phyloP scores from a whole-genome alignment of 2,329 filamentous ascomycete species.

The Fusarium devonianum region DNA sequence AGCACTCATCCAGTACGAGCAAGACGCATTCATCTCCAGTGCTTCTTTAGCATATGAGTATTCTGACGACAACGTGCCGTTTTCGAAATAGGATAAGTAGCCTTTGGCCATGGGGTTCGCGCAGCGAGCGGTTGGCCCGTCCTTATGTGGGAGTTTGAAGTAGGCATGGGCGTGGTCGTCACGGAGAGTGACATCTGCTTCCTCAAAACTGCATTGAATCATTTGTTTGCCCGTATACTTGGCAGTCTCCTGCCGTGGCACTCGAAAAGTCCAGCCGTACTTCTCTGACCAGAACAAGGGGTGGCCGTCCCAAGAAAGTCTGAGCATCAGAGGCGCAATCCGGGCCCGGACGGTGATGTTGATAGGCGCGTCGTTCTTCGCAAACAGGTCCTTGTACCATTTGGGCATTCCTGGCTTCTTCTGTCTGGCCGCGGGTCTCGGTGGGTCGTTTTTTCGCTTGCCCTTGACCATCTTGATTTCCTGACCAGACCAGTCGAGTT shows the following conservation, averaged over 20 bases:
- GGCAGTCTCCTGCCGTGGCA: constrained; percentile 65
- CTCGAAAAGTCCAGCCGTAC: constrained; percentile 91
- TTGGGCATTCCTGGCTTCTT: constrained; percentile 94
- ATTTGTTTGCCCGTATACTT: constrained; percentile 77
- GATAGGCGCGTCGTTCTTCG: constrained; percentile 72
- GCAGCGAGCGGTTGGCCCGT: constrained; percentile 86
- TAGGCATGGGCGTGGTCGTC: constrained; percentile 74
- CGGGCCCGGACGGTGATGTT: constrained; percentile 85
- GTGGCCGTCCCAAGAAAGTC: constrained; percentile 86
- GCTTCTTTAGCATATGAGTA: constrained; percentile 92
- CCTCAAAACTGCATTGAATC: constrained; percentile 79
- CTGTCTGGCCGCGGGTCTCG: constrained; percentile 79
- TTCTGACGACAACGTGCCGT: constrained; percentile 84
- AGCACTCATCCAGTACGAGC: constrained; percentile 98
- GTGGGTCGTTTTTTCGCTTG: constrained; percentile 84
- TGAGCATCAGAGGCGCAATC: constrained; percentile 83
- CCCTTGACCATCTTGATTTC: constrained; percentile 90
- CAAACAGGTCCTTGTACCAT: constrained; percentile 94
- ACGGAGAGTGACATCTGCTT: constrained; percentile 69
- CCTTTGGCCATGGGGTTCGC: constrained; percentile 88
- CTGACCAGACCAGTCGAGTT: constrained; percentile 95
- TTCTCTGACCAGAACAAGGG: constrained; percentile 93
- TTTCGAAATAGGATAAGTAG: constrained; percentile 90
- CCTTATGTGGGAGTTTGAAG: constrained; percentile 96
- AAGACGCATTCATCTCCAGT: constrained; percentile 97